Conservation (phyloP, 441 rosid species). For the Melastoma candidum region DNA sequence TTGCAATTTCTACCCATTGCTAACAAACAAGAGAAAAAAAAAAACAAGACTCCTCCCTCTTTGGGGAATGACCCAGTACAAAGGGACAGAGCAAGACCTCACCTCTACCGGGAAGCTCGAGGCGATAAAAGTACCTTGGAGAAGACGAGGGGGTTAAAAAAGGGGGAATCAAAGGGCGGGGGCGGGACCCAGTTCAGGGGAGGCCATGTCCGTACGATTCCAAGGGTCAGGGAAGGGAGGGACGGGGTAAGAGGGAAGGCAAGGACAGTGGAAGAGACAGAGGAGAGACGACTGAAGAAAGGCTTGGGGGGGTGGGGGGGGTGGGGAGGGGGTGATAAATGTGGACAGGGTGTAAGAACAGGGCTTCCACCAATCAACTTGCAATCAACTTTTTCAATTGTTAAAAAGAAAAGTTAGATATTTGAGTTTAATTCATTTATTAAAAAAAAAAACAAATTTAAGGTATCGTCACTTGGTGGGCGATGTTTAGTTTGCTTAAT, state of each 20-base stretch:
- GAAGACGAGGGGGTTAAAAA: constrained; percentile 8
- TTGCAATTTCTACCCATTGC: too few species aligned
- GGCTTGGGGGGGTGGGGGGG: neutral
- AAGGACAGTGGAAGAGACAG: neutral
- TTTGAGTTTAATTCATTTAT: too few species aligned
- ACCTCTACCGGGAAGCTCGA: constrained; percentile 10
- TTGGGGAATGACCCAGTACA: neutral
- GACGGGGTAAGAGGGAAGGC: constrained; percentile 12
- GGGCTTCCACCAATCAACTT: too few species aligned
- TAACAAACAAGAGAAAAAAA: too few species aligned
- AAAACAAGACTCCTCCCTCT: too few species aligned
- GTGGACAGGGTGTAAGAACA: constrained; percentile 30
- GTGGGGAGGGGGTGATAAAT: constrained; percentile 5
- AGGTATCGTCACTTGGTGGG: too few species aligned
- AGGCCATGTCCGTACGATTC: constrained; percentile 56
- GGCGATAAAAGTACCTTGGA: neutral
- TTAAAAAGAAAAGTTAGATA: too few species aligned
- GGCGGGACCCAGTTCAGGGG: constrained; percentile 11
- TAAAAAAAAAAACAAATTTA: too few species aligned
- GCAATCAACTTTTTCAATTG: too few species aligned
- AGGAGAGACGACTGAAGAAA: too few species aligned
- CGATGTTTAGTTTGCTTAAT: too few species aligned
- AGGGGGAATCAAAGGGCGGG: constrained; percentile 27
- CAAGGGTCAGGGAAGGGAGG: constrained; percentile 7
- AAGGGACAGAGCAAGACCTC: constrained; percentile 6